phyloP scores from a whole-genome alignment of 805 yeast species.

The Metschnikowia kunwiensis region DNA sequence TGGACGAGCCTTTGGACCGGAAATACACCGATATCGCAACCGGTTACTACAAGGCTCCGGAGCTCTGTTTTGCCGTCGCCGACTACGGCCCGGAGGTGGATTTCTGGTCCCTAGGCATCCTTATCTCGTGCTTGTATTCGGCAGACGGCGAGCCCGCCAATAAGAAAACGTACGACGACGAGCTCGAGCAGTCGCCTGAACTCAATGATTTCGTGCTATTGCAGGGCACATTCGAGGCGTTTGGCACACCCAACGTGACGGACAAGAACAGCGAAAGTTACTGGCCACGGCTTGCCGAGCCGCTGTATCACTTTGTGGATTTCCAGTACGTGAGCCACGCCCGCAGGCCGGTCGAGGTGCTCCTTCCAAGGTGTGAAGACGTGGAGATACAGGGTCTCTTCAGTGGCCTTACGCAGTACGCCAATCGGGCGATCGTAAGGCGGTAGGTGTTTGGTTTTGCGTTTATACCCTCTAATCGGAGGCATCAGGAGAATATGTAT shows the following conservation, averaged over 20 bases:
- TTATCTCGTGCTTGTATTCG: conserved; percentile 52
- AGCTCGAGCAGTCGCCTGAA: conserved; percentile 22
- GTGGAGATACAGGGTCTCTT: conserved; percentile 9
- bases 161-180: conserved; percentile 31
- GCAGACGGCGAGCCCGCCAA: conserved; percentile 30
- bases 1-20: conserved; percentile 40
- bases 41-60: conserved; percentile 71
- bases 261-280: conserved; percentile 19
- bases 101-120: conserved; percentile 69
- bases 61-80: conserved; percentile 57
- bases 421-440: conserved; percentile 1
- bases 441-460: too few relatives aligned
- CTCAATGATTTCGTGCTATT: conserved; percentile 58
- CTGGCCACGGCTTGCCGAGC: conserved; percentile 37
- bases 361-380: conserved; percentile 36
- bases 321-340: conserved; percentile 21
- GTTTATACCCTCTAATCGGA: too few relatives aligned
- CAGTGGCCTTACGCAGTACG: conserved; percentile 14
- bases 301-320: conserved; percentile 28
- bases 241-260: conserved; percentile 59
- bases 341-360: conserved; percentile 17
- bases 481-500: too few relatives aligned
- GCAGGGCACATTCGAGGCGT: conserved; percentile 48
- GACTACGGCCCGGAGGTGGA: conserved; percentile 58
- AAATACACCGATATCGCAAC: conserved; percentile 62